phyloP scores from a whole-genome alignment of 1,139 yeast species.

The Wickerhamomyces sp. region DNA sequence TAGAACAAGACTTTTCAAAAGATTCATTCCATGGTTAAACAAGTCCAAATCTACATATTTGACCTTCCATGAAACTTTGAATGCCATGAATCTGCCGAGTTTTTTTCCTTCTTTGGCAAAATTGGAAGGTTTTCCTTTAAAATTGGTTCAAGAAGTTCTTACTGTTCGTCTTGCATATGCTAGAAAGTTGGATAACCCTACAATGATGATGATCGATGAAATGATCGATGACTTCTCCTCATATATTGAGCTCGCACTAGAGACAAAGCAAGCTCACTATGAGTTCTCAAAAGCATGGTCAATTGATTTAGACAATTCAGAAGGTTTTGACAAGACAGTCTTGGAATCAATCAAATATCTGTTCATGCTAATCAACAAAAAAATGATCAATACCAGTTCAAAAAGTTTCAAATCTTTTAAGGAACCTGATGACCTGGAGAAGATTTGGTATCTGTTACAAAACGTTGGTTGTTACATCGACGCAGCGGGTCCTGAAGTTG shows the following conservation, averaged over 20 bases:
- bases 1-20: constrained; percentile 37
- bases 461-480: constrained; percentile 68
- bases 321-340: constrained; percentile 65
- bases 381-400: constrained; percentile 72
- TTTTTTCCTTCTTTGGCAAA: constrained; percentile 58
- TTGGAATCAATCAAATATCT: constrained; percentile 72
- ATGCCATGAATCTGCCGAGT: constrained; percentile 70
- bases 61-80: constrained; percentile 56
- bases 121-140: constrained; percentile 74
- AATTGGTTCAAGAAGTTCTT: constrained; percentile 75
- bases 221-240: constrained; percentile 82
- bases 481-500: constrained; percentile 82
- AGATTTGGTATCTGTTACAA: constrained; percentile 70
- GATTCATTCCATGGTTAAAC: constrained; percentile 47
- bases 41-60: constrained; percentile 74
- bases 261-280: constrained; percentile 66
- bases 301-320: constrained; percentile 60
- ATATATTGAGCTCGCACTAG: constrained; percentile 71
- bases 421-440: constrained; percentile 85
- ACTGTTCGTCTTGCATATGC: constrained; percentile 75
- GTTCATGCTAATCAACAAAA: constrained; percentile 65
- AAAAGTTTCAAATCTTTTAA: constrained; percentile 77
- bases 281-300: constrained; percentile 78
- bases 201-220: constrained; percentile 95
- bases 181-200: constrained; percentile 72